Evolutionary conservation across 2,329 filamentous ascomycete species (phyloP), one percentile per base, ranked within the genome.

Genomic region (Fusarium sp.): DNA sequence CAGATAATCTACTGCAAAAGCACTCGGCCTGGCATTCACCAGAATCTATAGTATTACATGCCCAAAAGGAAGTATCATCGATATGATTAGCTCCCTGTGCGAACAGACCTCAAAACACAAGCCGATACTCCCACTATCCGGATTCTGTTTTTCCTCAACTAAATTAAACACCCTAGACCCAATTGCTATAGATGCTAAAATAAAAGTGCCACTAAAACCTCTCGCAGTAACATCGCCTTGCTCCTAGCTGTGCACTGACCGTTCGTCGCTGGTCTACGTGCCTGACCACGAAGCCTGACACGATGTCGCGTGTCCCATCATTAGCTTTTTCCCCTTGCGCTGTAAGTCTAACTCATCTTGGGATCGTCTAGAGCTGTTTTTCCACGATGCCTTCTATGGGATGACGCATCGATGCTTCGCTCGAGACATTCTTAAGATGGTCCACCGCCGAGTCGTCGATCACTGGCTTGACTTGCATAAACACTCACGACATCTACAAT

Each of bases 331-430:
- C n/a, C n/a, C 26, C 26, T 28, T 50, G 36, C 28, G n/a, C 52
- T 28, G 11, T 15, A 51, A 10, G 40, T 2, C 51, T 64, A 64
- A 59, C 61, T 48, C 10, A 21, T 46, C 43, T 26, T 36, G 52
- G 51, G 12, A 64, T 64, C 52, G 59, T 59, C 10, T 6, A 21
- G 21, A 30, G 24, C n/a, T n/a, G 12, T 26, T 26, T 59, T 43
- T 20, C 26, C 39, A 26, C 7, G 3, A 23, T 12, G 23, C 12
- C 36, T 36, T 30, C 6, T 6, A 23, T 36, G 17, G 17, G 23
- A 61, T 65, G 62, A 66, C 63, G 62, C 63, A 56, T 57, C 19
- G 56, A 54, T 51, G 48, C 45, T 67, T 48, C 21, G 23, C 17
- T 32, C 21, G 11, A 14, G n/a, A 15, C n/a, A 19, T 11, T 66